Conservation (phyloP, 352 stramenopile genomes). For the Pythium dissimile region DNA sequence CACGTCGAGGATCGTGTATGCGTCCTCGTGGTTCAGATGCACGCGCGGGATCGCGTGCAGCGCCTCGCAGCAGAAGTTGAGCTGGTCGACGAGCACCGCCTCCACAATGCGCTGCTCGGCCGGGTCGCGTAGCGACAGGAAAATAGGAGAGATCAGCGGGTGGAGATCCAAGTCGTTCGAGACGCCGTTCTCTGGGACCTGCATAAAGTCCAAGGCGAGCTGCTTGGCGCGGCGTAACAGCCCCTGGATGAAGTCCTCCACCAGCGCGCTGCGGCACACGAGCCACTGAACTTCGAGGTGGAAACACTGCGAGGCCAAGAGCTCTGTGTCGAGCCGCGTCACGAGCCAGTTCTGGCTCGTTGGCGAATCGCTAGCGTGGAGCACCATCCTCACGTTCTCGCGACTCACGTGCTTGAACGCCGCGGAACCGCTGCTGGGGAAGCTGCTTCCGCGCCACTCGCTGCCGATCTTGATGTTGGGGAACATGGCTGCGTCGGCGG, state of each 20-base stretch:
- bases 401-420: slow-evolving; percentile 71
- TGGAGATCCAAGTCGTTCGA: slow-evolving; percentile 79
- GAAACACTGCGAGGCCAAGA: slow-evolving; percentile 65
- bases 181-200: slow-evolving; percentile 72
- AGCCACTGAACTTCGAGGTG: slow-evolving; percentile 87
- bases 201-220: slow-evolving; percentile 64
- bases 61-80: slow-evolving; percentile 72
- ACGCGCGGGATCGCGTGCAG: slow-evolving; percentile 55
- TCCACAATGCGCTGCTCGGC: slow-evolving; percentile 59
- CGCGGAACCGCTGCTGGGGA: slow-evolving; percentile 39
- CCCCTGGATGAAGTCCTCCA: slow-evolving; percentile 77
- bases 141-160: slow-evolving; percentile 72
- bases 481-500: slow-evolving; percentile 47
- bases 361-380: slow-evolving; percentile 58
- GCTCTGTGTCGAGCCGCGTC: slow-evolving; percentile 68
- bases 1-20: slow-evolving; percentile 39
- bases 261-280: slow-evolving; percentile 74
- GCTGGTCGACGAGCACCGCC: slow-evolving; percentile 45
- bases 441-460: slow-evolving; percentile 35
- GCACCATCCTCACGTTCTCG: slow-evolving; percentile 66
- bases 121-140: slow-evolving; percentile 48
- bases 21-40: slow-evolving; percentile 51
- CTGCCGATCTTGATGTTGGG: slow-evolving; percentile 53
- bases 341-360: slow-evolving; percentile 84
- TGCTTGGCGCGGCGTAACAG: slow-evolving; percentile 72